Percentiles rank a stretch among this genome's conserved stretches.
These are phyloP conservation scores for Corchorus capsularis DNA, from an alignment of 345 rosid species.

Conservation along the genomic window DNA sequence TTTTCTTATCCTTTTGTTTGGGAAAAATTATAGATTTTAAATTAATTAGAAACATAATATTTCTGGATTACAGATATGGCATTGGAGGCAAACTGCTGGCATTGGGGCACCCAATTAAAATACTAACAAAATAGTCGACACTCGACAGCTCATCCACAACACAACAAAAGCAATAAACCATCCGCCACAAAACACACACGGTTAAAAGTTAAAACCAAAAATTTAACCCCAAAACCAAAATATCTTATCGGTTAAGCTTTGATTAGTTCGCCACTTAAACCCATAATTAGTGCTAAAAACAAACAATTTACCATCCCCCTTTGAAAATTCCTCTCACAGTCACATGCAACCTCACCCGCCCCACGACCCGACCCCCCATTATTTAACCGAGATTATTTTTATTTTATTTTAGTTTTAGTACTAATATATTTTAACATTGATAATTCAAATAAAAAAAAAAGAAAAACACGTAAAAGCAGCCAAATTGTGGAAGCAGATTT, in stretches of 20 bases:
- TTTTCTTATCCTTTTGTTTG: too few species aligned
- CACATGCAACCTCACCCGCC: not conserved
- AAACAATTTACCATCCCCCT: not conserved
- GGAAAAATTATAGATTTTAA: not conserved
- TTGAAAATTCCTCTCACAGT: not conserved
- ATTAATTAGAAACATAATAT: too few species aligned
- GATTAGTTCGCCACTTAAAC: not conserved
- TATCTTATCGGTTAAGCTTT: not conserved
- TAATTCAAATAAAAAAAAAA: not conserved
- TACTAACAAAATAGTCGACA: not conserved
- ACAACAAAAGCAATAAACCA: not conserved
- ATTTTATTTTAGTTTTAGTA: not conserved
- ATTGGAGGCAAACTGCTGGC: not conserved
- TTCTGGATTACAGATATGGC: not conserved
- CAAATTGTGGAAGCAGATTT: slow-evolving; percentile 11
- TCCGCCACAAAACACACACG: not conserved
- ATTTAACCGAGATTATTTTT: not conserved
- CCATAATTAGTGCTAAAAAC: not conserved
- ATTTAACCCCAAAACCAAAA: not conserved
- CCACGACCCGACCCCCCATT: not conserved
- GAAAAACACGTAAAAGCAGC: not conserved
- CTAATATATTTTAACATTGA: too few species aligned
- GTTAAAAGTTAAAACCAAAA: too few species aligned
- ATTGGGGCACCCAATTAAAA: not conserved
- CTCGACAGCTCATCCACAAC: slow-evolving; percentile 4